Conservation (phyloP, 2,329 filamentous ascomycete genomes). For the Fonsecaea nubica region DNA sequence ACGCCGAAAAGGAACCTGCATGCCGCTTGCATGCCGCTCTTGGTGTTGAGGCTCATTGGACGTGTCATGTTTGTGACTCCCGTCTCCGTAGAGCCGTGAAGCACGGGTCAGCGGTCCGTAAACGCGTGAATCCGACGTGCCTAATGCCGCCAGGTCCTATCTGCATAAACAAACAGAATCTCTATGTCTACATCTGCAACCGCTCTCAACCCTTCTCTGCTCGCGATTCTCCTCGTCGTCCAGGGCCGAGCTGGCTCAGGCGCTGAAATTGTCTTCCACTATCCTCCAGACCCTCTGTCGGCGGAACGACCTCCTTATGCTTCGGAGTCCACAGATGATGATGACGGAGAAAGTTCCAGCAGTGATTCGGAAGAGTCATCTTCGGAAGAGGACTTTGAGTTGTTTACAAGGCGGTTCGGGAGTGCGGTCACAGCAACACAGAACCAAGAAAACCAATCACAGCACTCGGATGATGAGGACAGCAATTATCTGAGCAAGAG, state of each 20-base stretch:
- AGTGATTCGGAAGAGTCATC: conserved; percentile 37
- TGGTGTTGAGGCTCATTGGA: conserved; percentile 3
- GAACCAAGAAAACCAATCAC: conserved; percentile 27
- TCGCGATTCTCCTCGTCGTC: conserved; percentile 77
- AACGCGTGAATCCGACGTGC: conserved; percentile 21
- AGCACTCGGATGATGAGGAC: conserved; percentile 32
- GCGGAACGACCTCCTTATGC: conserved; percentile 24
- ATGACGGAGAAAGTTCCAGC: conserved; percentile 39
- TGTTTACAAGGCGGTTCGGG: conserved; percentile 29
- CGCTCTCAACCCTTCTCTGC: conserved; percentile 62
- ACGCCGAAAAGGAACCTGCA: neutral
- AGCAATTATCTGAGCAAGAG: conserved; percentile 26
- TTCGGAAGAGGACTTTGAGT: conserved; percentile 36
- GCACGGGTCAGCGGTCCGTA: conserved; percentile 10
- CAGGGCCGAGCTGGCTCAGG: conserved; percentile 80
- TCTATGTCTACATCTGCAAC: conserved; percentile 55
- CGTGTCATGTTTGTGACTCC: neutral
- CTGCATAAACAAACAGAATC: conserved; percentile 1
- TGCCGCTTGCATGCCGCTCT: neutral
- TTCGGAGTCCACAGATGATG: conserved; percentile 26
- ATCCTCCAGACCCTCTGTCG: conserved; percentile 64
- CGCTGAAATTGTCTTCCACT: conserved; percentile 84
- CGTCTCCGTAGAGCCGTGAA: neutral
- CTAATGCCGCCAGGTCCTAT: neutral
- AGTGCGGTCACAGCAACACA: conserved; percentile 7